Evolutionary conservation across 441 rosid species (phyloP), one percentile per base, ranked within the genome.

Genomic region (Croton laevigatus): DNA sequence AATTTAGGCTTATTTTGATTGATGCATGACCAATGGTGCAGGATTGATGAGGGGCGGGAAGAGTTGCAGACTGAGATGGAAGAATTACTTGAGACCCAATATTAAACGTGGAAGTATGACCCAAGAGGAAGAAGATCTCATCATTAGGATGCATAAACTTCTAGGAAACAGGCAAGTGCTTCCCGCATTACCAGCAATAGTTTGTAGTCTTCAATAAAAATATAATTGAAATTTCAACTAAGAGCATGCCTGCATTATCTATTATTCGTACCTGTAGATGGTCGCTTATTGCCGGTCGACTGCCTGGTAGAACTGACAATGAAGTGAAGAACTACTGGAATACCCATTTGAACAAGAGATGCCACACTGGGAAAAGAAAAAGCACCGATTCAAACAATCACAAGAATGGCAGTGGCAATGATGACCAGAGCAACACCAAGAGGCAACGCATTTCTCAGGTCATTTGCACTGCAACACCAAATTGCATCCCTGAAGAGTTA

Each of bases 261-360:
- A 11, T 66, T 17, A 20, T 20, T 44, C 6, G 48, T 68, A 53
- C 62, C 3, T 70, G 42, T 60, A 89, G 98, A 81, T 91, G 97
- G 98, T 83, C 96, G 42, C 80, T 93, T 72, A 93, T 93, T 23
- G 98, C 96, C 5, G 88, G 87, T 72, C 75, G 94, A 23, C 86
- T 93, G n/a, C 98, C 96, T 0, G 96, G 97, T 53, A 79, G 94
- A 58, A 91, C 94, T 0, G 98, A 91, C 73, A 91, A 91, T 72
- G 94, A 89, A 76, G 94, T 91, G 84, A 91, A 93, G 80, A 93
- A 93, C 76, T 85, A 88, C 81, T 91, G 94, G 97, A 89, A 93
- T 73, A 82, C 89, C 40, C 91, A 82, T 83, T 81, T 91, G 77
- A 80, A 88, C 81, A 89, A 86, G 87, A 84, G 83, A 74, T 42